Base-by-base conservation (phyloP, 2,329 filamentous ascomycete genomes). In the Fusarium domesticum region DNA sequence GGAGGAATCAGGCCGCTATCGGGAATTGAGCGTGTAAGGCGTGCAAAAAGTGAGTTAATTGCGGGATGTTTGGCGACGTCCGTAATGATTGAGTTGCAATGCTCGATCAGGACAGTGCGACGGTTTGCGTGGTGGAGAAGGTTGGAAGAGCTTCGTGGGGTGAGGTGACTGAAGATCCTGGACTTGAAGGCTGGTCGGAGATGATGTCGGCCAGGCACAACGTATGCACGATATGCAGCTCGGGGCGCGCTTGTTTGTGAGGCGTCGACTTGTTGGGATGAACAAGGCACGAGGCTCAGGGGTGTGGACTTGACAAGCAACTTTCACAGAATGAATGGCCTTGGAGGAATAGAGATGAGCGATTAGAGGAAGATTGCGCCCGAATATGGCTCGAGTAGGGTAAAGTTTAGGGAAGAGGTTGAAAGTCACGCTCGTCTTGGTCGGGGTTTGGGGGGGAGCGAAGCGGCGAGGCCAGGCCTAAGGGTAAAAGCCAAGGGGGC, bases 1-100 rank as follows among this genome's bases (percentile, higher is more conserved):
- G 52, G 47, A 51, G 51, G 37, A 43, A 39, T 43, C 39, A 39
- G 52, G 25, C 23, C 23, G 23, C 23, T 48, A 34, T 44, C 20
- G 43, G 45, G 19, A 15, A 28, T 28, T 28, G 23, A 28, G 10
- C 23, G 23, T 28, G 14, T 28, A 28, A 28, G 23, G 14, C 14
- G 23, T 12, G 23, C 23, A 28, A n/a, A n/a, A n/a, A 12, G 23
- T 28, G 23, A 12, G 23, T 12, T 28, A 11, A 12, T 28, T 12
- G 7, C 4, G 10, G 23, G 23, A 10, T 28, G 10, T 10, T 11
- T 11, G 23, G 8, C 23, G 14, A 28, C 23, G 14, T 28, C 14
- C 23, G 23, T 11, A 12, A 28, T 28, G 7, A 28, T 28, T 28
- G 23, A 8, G 23, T 12, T 4, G 14, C 23, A 28, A 12, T 28